phyloP scores from a whole-genome alignment of 257 asterid genomes.

The Ehretia macrophylla region DNA sequence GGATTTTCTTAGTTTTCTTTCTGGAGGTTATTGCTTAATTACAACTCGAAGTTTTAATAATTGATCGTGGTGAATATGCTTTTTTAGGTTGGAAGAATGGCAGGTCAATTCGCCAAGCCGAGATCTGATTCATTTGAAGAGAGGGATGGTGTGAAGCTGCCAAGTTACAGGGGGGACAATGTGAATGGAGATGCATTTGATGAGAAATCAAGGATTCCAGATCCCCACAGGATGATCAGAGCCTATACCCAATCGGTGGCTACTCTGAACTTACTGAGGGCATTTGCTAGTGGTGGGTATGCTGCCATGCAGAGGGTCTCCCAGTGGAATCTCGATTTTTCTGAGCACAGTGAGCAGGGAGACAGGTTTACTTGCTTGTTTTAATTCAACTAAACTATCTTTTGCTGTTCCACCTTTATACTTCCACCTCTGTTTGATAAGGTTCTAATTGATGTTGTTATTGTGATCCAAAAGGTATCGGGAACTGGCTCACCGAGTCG shows the following conservation, averaged over 20 bases:
- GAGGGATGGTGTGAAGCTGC: conserved; percentile 65
- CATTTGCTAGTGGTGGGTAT: conserved; percentile 78
- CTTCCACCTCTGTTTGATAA: neutral
- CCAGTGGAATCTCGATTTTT: conserved; percentile 76
- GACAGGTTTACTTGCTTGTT: conserved; percentile 40
- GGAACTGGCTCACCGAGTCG: conserved; percentile 70
- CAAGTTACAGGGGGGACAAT: conserved; percentile 76
- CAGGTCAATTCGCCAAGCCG: conserved; percentile 82
- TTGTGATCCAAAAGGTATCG: conserved; percentile 36
- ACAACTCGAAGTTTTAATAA: neutral
- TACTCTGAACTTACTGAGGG: conserved; percentile 66
- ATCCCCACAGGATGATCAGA: conserved; percentile 63
- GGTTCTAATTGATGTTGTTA: conserved; percentile 7
- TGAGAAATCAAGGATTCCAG: conserved; percentile 62
- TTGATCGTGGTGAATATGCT: neutral
- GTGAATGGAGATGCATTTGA: conserved; percentile 64
- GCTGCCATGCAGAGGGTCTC: conserved; percentile 79
- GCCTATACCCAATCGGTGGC: conserved; percentile 75
- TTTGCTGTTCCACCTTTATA: neutral
- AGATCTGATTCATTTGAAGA: conserved; percentile 65
- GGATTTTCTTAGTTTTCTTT: neutral
- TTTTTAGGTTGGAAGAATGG: conserved; percentile 68
- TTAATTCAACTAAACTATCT: neutral
- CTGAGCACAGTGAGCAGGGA: conserved; percentile 68
- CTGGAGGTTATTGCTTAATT: neutral